phyloP scores from a whole-genome alignment of 257 asterid genomes.

The Hygrophila difformis region DNA sequence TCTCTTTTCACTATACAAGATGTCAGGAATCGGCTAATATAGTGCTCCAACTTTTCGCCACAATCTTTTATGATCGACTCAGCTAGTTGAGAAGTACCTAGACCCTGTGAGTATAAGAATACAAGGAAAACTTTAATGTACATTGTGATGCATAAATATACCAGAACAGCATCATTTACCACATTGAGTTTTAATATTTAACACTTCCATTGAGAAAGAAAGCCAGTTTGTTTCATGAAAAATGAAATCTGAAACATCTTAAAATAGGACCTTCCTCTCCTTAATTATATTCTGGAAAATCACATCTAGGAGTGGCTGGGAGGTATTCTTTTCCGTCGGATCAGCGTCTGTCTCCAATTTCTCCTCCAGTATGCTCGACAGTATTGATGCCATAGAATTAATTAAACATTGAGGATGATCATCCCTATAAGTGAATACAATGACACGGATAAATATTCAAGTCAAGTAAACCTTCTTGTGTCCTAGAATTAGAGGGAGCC shows the following conservation, averaged over 20 bases:
- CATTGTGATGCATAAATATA: constrained; percentile 10
- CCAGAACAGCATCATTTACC: constrained; percentile 5
- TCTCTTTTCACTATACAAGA: constrained; percentile 68
- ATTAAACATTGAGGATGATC: constrained; percentile 64
- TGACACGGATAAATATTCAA: constrained; percentile 5
- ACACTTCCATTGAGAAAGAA: not conserved
- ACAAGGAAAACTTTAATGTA: constrained; percentile 2
- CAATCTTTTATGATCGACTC: constrained; percentile 49
- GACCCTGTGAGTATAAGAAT: constrained; percentile 44
- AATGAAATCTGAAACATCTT: not conserved
- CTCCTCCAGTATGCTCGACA: constrained; percentile 53
- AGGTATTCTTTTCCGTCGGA: constrained; percentile 29
- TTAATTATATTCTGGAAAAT: constrained; percentile 60
- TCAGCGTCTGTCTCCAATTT: constrained; percentile 37
- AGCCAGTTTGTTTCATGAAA: constrained; percentile 6
- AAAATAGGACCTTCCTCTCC: constrained; percentile 49
- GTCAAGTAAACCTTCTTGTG: constrained; percentile 13
- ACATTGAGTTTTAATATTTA: constrained; percentile 1
- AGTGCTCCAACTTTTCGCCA: constrained; percentile 44
- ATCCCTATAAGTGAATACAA: constrained; percentile 35
- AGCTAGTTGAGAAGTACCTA: constrained; percentile 53
- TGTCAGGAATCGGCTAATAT: constrained; percentile 49
- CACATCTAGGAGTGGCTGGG: constrained; percentile 61
- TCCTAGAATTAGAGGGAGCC: constrained; percentile 6
- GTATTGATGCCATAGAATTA: constrained; percentile 55